A percentile compares a stretch with the other conserved stretches of the same genome.
These are phyloP conservation scores for Veloboletus limbatus DNA, from an alignment of 1,284 basidiomycete species.

Conservation along the genomic window DNA sequence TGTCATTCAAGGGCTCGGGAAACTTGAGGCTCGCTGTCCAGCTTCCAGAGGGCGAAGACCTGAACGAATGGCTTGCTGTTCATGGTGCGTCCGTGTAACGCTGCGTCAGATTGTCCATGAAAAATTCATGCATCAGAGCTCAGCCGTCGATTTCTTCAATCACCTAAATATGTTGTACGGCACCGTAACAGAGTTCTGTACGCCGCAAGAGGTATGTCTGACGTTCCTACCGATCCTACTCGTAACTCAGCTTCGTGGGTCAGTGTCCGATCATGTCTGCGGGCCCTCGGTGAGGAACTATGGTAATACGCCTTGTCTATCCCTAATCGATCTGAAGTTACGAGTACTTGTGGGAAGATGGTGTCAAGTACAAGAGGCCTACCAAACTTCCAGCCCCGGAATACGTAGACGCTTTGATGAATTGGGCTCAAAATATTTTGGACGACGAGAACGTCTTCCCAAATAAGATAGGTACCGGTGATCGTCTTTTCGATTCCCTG, in stretches of 20 bases:
- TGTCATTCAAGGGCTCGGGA: constrained; percentile 74
- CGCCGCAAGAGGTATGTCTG: constrained; percentile 75
- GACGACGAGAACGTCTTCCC: constrained; percentile 95
- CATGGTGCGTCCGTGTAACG: constrained; percentile 63
- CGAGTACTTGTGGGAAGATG: constrained; percentile 99
- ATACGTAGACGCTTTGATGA: constrained; percentile 98
- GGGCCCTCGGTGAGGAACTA: constrained; percentile 75
- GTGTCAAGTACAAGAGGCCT: constrained; percentile 86
- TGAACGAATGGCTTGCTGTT: constrained; percentile 95
- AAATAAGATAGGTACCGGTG: constrained; percentile 79
- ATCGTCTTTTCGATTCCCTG: not conserved
- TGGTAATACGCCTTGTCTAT: not conserved
- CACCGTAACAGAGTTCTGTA: constrained; percentile 95
- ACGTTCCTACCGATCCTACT: not conserved
- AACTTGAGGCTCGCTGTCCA: constrained; percentile 88
- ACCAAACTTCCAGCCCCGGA: constrained; percentile 93
- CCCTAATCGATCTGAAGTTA: constrained; percentile 48
- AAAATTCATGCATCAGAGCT: constrained; percentile 5
- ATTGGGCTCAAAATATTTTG: constrained; percentile 92
- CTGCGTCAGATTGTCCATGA: not conserved
- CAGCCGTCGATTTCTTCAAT: constrained; percentile 95
- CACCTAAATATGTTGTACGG: constrained; percentile 96
- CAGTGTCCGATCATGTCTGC: constrained; percentile 99
- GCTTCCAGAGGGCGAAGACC: constrained; percentile 91
- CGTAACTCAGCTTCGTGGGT: constrained; percentile 14